Base-by-base conservation (phyloP, 768 basidiomycete species). In the Agrocybe chaxingu region DNA sequence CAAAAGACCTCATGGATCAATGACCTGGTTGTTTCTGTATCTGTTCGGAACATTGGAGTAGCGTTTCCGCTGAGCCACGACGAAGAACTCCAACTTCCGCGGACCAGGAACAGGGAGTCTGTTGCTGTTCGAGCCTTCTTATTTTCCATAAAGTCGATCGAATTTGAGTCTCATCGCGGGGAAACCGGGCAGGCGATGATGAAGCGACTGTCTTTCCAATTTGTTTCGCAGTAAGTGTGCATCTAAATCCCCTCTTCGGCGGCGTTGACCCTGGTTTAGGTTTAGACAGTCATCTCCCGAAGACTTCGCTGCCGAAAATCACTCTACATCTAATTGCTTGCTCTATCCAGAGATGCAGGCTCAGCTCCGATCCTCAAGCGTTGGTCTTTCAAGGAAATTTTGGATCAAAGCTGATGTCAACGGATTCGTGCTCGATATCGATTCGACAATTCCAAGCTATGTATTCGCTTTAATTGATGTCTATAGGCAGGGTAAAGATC, bases 381-480 rank as follows among this genome's bases (percentile, higher is more conserved):
- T 77, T 1, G 65, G 67, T 2, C 63, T 72, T 3, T 73, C 75
- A 12, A 77, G 80, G 32, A 76, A 79, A 49, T 66, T 89, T 18
- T 80, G 79, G 70, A 69, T 90, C 48, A 70, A 71, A 24, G 88
- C 88, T 1, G 79, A 75, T 45, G 87, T 96, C 58, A 88, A 82
- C 59, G 93, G 93, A 9, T 93, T 95, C 63, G 75, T 89, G 42
- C 72, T 95, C 50, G 89, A 94, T 59, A 70, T 96, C 18, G 92
- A 94, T 62, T 84, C 91, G 0, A 78, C 79, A 19, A 87, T 95
- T 48, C 81, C 90, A 3, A 81, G 82, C 53, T 90, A 82, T 59
- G 72, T 92, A 6, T 90, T 87, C 62, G 84, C 89, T n/a, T 70
- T 94, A 19, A 76, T 91, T 38, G 89, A 92, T 51, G 91, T 95